Percentiles rank a stretch among this genome's conserved stretches.
Evolutionary conservation across 2,329 filamentous ascomycete species (phyloP).

Genomic region (Colletotrichum echinochloae): DNA sequence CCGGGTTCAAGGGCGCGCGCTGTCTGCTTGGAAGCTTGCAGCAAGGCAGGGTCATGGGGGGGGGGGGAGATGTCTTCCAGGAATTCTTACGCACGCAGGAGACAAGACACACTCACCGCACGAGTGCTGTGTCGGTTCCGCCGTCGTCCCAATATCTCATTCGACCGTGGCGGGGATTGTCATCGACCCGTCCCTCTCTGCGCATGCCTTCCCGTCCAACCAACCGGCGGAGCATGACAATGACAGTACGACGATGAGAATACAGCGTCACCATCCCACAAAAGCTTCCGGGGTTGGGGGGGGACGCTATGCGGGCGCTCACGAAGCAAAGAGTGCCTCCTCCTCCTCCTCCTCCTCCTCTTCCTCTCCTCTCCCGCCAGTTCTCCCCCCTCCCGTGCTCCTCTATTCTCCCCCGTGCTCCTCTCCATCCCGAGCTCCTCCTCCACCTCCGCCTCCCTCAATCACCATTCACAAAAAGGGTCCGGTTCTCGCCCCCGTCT

Average conservation of each 20-base stretch:
- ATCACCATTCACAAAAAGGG: background rate
- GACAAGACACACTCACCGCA: too few species aligned
- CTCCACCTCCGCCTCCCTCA: slow-evolving; percentile 1
- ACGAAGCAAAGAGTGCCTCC: background rate
- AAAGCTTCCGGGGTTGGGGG: background rate
- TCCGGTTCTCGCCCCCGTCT: slow-evolving; percentile 11
- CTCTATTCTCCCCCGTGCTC: background rate
- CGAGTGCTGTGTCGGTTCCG: background rate
- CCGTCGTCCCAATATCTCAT: background rate
- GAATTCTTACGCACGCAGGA: too few species aligned
- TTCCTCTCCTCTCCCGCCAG: background rate
- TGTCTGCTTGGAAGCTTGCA: background rate
- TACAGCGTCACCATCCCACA: background rate
- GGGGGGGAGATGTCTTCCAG: too few species aligned
- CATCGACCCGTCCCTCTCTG: background rate
- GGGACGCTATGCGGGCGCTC: background rate
- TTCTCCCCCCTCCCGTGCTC: background rate
- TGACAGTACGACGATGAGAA: background rate
- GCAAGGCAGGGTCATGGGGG: too few species aligned
- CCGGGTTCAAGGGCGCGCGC: background rate
- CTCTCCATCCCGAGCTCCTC: background rate
- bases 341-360: background rate
- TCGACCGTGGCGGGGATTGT: background rate
- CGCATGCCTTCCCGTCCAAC: background rate
- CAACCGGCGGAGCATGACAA: background rate